Base-by-base conservation (phyloP, 257 asterid species). In the Jasminum sambac region DNA sequence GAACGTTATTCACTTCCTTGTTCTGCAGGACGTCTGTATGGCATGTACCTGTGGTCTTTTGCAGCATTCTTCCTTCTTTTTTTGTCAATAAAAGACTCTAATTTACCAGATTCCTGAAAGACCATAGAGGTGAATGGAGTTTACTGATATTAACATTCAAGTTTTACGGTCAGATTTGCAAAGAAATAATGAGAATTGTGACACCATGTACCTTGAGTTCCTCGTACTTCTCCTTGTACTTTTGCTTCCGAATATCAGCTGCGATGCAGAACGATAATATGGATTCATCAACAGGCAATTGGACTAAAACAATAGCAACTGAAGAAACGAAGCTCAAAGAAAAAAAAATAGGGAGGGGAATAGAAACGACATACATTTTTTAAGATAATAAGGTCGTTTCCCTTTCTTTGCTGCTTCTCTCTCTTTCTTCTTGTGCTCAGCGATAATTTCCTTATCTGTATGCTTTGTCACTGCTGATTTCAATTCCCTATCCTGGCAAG, bases 391-490 rank as follows among this genome's bases (percentile, higher is more conserved):
- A 59, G 99, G 99, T 39, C 71, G 81, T 81, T 95, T 95, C 82
- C 99, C 99, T 78, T 86, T 84, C 89, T 87, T 87, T 68, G 95
- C 97, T 43, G 99, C 97, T 80, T 82, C 95, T 85, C 95, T 87
- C 86, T 91, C 96, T 85, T 90, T 95, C 88, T 84, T 88, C 96
- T 87, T 95, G 85, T 91, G 99, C 81, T 82, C 89, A 14, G 89
- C 77, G 76, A 91, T 71, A 65, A 95, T 88, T 43, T 84, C 88
- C 76, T 83, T 88, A 72, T 86, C 97, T 6, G 94, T 77, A 26
- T 72, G 87, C 79, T 82, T 95, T 37, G 88, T 30, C 38, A 77
- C 84, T 46, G 87, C 89, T 30, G 87, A 78, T 80, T 88, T 95
- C 85, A 91, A 76, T 78, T 89, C 95, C 74, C 74, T 91, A 76